phyloP scores from a whole-genome alignment of 805 yeast species.

The Yarrowia keelungensis region DNA sequence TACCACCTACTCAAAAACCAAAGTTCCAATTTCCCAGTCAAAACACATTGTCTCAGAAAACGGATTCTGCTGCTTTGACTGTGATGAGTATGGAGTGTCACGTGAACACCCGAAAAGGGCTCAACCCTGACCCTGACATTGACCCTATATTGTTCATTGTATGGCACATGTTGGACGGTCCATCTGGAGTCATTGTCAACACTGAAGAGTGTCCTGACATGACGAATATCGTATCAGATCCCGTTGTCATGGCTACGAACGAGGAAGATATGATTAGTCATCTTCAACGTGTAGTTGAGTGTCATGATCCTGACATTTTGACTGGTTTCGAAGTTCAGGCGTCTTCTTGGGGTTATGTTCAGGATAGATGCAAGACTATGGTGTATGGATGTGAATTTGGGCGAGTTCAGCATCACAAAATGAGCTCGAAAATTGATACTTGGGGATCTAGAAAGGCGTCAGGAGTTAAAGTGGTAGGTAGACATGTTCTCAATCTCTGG shows the following conservation, averaged over 20 bases:
- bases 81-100: conserved; percentile 74
- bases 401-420: conserved; percentile 61
- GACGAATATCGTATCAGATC: conserved; percentile 46
- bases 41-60: conserved; percentile 10
- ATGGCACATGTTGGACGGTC: conserved; percentile 64
- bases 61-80: conserved; percentile 52
- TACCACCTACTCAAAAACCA: conserved; percentile 6
- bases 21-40: background rate
- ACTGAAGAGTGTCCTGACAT: conserved; percentile 43
- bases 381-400: conserved; percentile 61
- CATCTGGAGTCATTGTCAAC: conserved; percentile 45
- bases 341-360: conserved; percentile 87
- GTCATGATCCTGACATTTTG: conserved; percentile 84
- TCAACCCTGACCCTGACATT: conserved; percentile 67
- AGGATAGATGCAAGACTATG: conserved; percentile 58
- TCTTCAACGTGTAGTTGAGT: conserved; percentile 61
- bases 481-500: conserved; percentile 90
- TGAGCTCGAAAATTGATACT: conserved; percentile 52
- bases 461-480: conserved; percentile 69
- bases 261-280: conserved; percentile 67
- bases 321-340: conserved; percentile 85
- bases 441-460: conserved; percentile 89
- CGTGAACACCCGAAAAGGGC: conserved; percentile 58
- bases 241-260: conserved; percentile 38
- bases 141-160: conserved; percentile 68